A percentile compares a stretch with the other conserved stretches of the same genome.
phyloP scores from a whole-genome alignment of 2,329 filamentous ascomycete species.

The Exophiala oligosperma region DNA sequence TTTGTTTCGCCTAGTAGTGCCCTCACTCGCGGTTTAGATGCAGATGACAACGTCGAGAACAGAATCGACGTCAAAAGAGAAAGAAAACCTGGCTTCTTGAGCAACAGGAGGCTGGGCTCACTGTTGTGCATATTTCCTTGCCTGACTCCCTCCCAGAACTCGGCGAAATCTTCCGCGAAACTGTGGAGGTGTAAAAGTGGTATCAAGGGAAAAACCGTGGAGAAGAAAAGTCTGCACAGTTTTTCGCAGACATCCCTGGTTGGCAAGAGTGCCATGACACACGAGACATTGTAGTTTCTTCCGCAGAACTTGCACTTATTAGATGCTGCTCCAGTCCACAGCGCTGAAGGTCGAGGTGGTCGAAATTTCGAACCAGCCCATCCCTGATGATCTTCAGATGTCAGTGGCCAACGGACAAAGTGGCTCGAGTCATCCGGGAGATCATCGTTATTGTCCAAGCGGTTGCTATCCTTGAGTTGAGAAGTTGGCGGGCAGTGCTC shows the following conservation, averaged over 20 bases:
- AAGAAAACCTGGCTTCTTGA: slow-evolving; percentile 23
- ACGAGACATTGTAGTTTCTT: slow-evolving; percentile 20
- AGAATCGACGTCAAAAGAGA: slow-evolving; percentile 22
- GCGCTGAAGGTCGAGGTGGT: slow-evolving; percentile 9
- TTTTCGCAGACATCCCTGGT: slow-evolving; percentile 17
- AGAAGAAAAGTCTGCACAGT: slow-evolving; percentile 22
- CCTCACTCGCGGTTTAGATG: slow-evolving; percentile 9
- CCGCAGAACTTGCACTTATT: slow-evolving; percentile 23
- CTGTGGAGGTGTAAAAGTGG: slow-evolving; percentile 20
- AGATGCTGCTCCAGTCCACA: slow-evolving; percentile 10
- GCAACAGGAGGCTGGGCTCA: slow-evolving; percentile 17
- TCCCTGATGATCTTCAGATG: no score
- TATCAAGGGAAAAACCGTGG: slow-evolving; percentile 24
- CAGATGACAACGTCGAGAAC: slow-evolving; percentile 18
- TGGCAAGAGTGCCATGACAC: slow-evolving; percentile 21
- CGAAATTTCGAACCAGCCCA: slow-evolving; percentile 13
- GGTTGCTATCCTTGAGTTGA: no score
- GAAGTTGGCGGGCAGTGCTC: no score
- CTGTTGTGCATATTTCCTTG: slow-evolving; percentile 10
- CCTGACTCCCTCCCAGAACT: slow-evolving; percentile 18
- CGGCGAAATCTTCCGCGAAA: slow-evolving; percentile 23
- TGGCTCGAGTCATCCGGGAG: no score
- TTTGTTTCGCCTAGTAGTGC: slow-evolving; percentile 6
- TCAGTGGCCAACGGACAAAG: no score
- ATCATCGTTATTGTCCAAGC: no score